Evolutionary conservation across 2,329 filamentous ascomycete genomes (phyloP), one percentile per base, ranked within the genome.

Genomic region (Sphaerulina vaccinii): DNA sequence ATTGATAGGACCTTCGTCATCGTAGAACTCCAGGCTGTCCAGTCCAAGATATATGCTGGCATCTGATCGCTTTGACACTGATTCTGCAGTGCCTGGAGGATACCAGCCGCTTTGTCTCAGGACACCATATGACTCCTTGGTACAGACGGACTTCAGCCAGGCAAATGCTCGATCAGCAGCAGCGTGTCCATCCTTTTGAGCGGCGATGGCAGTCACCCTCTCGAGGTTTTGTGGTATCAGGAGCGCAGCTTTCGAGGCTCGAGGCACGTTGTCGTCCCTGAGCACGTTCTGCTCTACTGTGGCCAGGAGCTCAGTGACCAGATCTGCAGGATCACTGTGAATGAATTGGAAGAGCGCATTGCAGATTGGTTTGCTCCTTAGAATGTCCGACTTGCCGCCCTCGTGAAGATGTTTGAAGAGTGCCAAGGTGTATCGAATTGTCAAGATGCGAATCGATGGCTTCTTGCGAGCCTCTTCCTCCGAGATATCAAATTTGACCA

Each of bases 51-150:
- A 81, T 47, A 84, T 80, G 35, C 72, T 72, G 18, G 40, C 46
- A 5, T 54, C 49, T 9, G 29, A 24, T 3, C 27, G 27, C 18
- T 73, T 66, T 37, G 81, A 72, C 24, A 75, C 24, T 29, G 60
- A 38, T 19, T 49, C 49, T 19, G 51, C 42, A 8, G 54, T 60
- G 10, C 82, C 81, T 35, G 85, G 82, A 5, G 90, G 88, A 69
- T 97, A 97, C 70, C 90, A 88, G n/a, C 90, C 91, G 29, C 82
- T 83, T 52, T 88, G 85, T 3, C 84, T 80, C 47, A 90, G 81
- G 46, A 96, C 79, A 11, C 92, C 93, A 43, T 86, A 83, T 3
- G 78, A 79, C 0, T 84, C 75, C 36, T 81, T 85, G 1, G 88
- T 95, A 70, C 90, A 96, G 3, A 87, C 79, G 29, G 83, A 76